Evolutionary conservation across 768 basidiomycete genomes (phyloP).

Genomic region (Pulveroboletus sp.): DNA sequence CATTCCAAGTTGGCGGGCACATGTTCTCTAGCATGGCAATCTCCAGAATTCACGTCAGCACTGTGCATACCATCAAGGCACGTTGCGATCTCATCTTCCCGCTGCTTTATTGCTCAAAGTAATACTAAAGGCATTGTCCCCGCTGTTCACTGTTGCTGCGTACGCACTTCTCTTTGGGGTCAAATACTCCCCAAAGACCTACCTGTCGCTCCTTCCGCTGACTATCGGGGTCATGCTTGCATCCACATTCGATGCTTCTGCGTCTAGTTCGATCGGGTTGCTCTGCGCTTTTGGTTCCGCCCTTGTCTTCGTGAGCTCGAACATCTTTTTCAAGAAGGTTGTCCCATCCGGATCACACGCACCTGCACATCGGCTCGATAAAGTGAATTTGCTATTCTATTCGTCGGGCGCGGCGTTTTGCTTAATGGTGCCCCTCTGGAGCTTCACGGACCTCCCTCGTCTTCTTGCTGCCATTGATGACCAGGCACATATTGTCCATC

Average conservation of each 20-base stretch:
- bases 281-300: constrained; percentile 97
- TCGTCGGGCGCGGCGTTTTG: constrained; percentile 92
- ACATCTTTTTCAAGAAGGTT: constrained; percentile 99
- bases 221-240: constrained; percentile 97
- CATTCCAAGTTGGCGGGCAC: constrained; percentile 97
- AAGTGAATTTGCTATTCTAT: constrained; percentile 93
- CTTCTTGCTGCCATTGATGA: constrained; percentile 49
- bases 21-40: constrained; percentile 98
- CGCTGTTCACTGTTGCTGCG: constrained; percentile 94
- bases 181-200: constrained; percentile 88
- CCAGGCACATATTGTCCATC: constrained; percentile 43
- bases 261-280: constrained; percentile 83
- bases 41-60: constrained; percentile 93
- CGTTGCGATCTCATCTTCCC: background rate
- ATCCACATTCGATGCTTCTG: constrained; percentile 88
- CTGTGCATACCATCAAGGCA: constrained; percentile 99
- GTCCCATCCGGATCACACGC: constrained; percentile 65
- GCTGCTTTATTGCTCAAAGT: constrained; percentile 3
- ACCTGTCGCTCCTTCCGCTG: constrained; percentile 90
- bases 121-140: constrained; percentile 78
- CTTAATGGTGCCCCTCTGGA: constrained; percentile 95
- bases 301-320: constrained; percentile 93
- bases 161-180: constrained; percentile 94
- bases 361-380: constrained; percentile 82
- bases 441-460: constrained; percentile 79